Evolutionary conservation across 148 eudicot genomes (phyloP), one percentile per base, ranked within the genome.

Genomic region (Rhododendron molle): DNA sequence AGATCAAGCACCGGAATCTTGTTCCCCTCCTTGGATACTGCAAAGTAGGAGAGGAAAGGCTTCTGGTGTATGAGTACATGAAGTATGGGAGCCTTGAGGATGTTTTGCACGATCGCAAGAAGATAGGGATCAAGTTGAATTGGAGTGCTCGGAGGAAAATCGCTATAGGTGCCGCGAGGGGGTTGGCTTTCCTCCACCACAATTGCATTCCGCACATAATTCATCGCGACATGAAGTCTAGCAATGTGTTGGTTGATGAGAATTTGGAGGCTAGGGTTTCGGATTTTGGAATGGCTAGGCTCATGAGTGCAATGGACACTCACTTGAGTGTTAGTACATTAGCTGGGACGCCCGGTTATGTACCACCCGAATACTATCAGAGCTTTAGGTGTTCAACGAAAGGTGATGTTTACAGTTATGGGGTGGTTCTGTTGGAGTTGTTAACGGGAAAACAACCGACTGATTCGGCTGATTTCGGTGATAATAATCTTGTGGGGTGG

Each of bases 251-350:
- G 84, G 81, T 96, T 1, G 99, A 96, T 28, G 97, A 94, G 40
- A 90, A 95, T 81, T 77, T 94, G 74, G 98, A 96, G 84, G 98
- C 98, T 0, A 82, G 96, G 52, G 99, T 96, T 0, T 95, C 98
- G 0, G 99, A 96, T 91, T 96, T 96, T 50, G 99, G 99, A 15
- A 95, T 96, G 98, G 99, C 99, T 0, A 93, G 98, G 90, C 91
- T 89, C 4, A 92, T 96, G 98, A 95, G 91, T 81, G 95, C 93
- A 67, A 93, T 93, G 96, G 99, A 95, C 86, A 94, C 98, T 1
- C 99, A 96, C 83, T 87, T 96, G 92, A 96, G 98, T 83, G 98
- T 96, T 23, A 93, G 96, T 88, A 94, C 99, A 3, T 82, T 96
- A 21, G 99, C 99, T 0, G 99, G 99, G 1, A 96, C 99, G 0